A percentile compares a stretch with the other conserved stretches of the same genome.
Evolutionary conservation across 768 basidiomycete species (phyloP).

Genomic region (Chlorophyllum brunneum): DNA sequence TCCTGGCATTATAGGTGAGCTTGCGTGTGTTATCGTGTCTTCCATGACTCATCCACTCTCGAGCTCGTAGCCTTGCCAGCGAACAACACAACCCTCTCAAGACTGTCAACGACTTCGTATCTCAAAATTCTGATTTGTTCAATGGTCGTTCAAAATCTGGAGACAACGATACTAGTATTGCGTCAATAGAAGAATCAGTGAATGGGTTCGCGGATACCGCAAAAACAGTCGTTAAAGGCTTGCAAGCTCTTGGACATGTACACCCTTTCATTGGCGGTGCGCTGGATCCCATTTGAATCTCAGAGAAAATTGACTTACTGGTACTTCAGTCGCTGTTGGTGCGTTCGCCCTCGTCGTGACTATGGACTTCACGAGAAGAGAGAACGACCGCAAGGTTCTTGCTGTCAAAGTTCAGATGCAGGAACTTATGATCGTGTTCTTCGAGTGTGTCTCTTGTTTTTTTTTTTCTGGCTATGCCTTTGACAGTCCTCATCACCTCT

Average conservation of each 20-base stretch:
- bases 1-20: conserved; percentile 1
- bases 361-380: conserved; percentile 43
- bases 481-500: no score
- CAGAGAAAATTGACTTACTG: not conserved
- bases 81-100: conserved; percentile 9
- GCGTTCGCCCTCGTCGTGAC: conserved; percentile 47
- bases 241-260: conserved; percentile 26
- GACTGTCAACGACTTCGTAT: conserved; percentile 15
- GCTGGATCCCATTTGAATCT: not conserved
- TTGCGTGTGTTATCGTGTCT: not conserved
- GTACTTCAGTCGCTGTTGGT: conserved; percentile 35
- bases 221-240: conserved; percentile 25
- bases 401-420: conserved; percentile 45
- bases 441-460: conserved; percentile 30
- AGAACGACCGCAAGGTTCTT: conserved; percentile 47
- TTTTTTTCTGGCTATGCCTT: not conserved
- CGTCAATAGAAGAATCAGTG: conserved; percentile 25
- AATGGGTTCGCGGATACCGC: conserved; percentile 28
- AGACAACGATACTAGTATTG: conserved; percentile 8
- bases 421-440: conserved; percentile 40
- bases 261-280: conserved; percentile 35
- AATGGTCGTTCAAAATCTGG: not conserved
- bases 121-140: conserved; percentile 11
- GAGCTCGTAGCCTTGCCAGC: conserved; percentile 5
- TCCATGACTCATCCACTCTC: not conserved